These are phyloP conservation scores for Rhytidhysteron rufulum DNA, from an alignment of 2,329 filamentous ascomycete genomes.

Conservation along the genomic window DNA sequence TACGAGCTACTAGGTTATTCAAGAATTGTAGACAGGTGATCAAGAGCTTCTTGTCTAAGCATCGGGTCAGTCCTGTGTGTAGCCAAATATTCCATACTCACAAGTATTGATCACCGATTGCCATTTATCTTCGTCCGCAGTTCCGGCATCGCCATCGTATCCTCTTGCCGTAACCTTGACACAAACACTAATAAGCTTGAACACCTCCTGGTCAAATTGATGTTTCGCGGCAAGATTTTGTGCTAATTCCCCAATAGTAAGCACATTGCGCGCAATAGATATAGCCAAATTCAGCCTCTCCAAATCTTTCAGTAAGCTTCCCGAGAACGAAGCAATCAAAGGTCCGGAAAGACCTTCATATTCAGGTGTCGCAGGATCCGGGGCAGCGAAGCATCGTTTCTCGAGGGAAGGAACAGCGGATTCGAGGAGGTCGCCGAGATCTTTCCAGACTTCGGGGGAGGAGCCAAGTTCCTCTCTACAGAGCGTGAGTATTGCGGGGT, in stretches of 20 bases:
- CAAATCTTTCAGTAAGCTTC: conserved; percentile 57
- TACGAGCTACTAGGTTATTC: conserved; percentile 63
- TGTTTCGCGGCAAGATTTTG: conserved; percentile 61
- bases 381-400: conserved; percentile 58
- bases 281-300: conserved; percentile 61
- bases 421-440: conserved; percentile 54
- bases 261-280: conserved; percentile 58
- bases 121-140: conserved; percentile 61
- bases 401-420: conserved; percentile 60
- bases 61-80: conserved; percentile 4
- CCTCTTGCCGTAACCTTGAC: conserved; percentile 62
- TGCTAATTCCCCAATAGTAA: conserved; percentile 57
- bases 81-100: conserved; percentile 11
- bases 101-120: conserved; percentile 61
- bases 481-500: background rate
- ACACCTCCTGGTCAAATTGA: conserved; percentile 58
- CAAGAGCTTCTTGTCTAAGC: conserved; percentile 56
- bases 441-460: conserved; percentile 56
- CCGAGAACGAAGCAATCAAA: conserved; percentile 58
- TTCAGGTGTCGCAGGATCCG: conserved; percentile 53
- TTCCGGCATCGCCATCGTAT: conserved; percentile 61
- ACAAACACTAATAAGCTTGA: conserved; percentile 60
- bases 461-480: conserved; percentile 54
- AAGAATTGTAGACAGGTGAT: conserved; percentile 65
- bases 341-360: conserved; percentile 58